Conservation (phyloP, 331 rosid species). For the Malus hybrid region DNA sequence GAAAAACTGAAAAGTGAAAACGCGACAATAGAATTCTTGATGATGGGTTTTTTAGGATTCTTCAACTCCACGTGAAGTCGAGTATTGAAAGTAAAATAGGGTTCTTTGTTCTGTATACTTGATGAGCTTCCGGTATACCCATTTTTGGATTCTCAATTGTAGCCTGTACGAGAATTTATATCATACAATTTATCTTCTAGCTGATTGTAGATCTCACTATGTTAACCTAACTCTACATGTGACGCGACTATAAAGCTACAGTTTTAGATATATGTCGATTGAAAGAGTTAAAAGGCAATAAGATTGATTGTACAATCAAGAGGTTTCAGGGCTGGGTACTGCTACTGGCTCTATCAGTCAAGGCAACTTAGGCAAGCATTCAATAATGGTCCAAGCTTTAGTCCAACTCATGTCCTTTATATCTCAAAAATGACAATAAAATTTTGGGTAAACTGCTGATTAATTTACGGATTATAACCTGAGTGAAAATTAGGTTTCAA, state of each 20-base stretch:
- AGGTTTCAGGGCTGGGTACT: neutral
- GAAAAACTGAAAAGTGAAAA: neutral
- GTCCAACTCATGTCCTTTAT: neutral
- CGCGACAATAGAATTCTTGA: constrained; percentile 17
- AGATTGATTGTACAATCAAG: neutral
- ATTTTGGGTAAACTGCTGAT: too few species aligned
- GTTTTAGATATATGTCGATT: too few species aligned
- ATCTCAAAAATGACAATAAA: neutral
- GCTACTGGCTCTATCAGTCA: neutral
- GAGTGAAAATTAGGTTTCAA: too few species aligned
- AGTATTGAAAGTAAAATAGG: constrained; percentile 8
- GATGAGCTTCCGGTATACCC: neutral
- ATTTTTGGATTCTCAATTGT: constrained; percentile 11
- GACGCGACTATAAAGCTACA: neutral
- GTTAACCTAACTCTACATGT: neutral
- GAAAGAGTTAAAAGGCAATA: neutral
- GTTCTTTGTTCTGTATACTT: constrained; percentile 26
- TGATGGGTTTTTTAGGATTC: constrained; percentile 4
- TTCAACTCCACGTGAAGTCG: neutral
- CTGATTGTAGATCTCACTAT: neutral
- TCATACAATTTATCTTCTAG: neutral
- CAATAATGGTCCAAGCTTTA: neutral
- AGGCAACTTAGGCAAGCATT: neutral
- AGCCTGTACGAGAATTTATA: constrained; percentile 6
- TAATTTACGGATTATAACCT: too few species aligned